Evolutionary conservation across 2,329 filamentous ascomycete genomes (phyloP).

Genomic region (Sporothrix brunneoviolacea): DNA sequence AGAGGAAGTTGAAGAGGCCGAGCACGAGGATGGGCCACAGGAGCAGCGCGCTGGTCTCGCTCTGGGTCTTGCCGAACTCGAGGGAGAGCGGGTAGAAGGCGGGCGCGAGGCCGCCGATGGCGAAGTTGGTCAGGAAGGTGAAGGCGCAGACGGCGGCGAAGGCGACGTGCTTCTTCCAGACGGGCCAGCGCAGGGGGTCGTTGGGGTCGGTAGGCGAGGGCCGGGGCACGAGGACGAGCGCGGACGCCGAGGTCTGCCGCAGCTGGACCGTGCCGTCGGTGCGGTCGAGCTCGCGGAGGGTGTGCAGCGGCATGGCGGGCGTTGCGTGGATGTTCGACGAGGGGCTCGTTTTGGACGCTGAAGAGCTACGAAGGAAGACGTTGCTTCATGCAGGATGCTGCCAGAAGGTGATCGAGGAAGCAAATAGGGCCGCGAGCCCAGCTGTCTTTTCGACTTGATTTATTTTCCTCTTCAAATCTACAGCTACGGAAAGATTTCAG

Average conservation of each 20-base stretch:
- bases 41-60: slow-evolving; percentile 36
- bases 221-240: slow-evolving; percentile 35
- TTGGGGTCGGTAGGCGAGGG: slow-evolving; percentile 39
- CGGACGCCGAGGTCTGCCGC: slow-evolving; percentile 13
- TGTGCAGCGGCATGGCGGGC: slow-evolving; percentile 18
- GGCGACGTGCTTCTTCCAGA: slow-evolving; percentile 37
- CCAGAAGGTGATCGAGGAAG: no score
- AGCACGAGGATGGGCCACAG: slow-evolving; percentile 38
- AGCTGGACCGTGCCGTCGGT: slow-evolving; percentile 42
- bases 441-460: no score
- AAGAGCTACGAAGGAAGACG: no score
- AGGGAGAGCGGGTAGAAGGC: slow-evolving; percentile 37
- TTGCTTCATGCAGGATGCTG: no score
- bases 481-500: no score
- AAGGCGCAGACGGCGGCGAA: slow-evolving; percentile 37
- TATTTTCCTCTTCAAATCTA: no score
- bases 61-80: slow-evolving; percentile 36
- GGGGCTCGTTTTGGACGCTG: no score
- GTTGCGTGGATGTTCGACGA: no score
- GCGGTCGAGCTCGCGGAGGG: slow-evolving; percentile 24
- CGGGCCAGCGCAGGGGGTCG: slow-evolving; percentile 41
- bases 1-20: slow-evolving; percentile 42
- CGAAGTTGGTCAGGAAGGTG: slow-evolving; percentile 40
- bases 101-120: slow-evolving; percentile 37
- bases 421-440: no score